Conservation (phyloP, 2,329 filamentous ascomycete genomes). For the Alternaria brassicicola region DNA sequence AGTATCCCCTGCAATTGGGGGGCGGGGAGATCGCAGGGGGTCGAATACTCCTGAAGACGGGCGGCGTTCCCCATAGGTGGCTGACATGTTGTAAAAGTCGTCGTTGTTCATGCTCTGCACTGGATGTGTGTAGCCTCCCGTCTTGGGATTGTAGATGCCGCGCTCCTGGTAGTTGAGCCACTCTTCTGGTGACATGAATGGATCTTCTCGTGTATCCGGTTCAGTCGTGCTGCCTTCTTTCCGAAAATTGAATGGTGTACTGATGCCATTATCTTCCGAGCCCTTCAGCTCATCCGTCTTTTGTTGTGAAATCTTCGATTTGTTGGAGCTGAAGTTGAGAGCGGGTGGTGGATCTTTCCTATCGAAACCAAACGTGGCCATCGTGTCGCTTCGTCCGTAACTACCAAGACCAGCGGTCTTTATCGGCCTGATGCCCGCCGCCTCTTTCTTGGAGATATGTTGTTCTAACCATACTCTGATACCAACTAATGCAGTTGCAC, state of each 20-base stretch:
- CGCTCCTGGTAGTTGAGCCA: conserved; percentile 16
- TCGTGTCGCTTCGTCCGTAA: conserved; percentile 15
- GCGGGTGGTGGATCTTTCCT: conserved; percentile 11
- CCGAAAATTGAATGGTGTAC: conserved; percentile 29
- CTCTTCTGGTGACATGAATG: conserved; percentile 1
- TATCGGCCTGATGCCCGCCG: background rate
- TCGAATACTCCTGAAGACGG: conserved; percentile 21
- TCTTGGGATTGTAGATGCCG: conserved; percentile 15
- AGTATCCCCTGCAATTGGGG: background rate
- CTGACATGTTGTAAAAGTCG: background rate
- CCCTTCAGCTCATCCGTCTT: conserved; percentile 27
- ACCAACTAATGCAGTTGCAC: conserved; percentile 25
- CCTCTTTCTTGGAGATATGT: conserved; percentile 28
- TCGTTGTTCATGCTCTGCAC: background rate
- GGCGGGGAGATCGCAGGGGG: conserved; percentile 1
- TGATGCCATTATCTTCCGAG: conserved; percentile 27
- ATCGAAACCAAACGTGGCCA: conserved; percentile 28
- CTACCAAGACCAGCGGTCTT: background rate
- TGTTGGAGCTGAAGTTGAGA: conserved; percentile 7
- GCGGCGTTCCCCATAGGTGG: conserved; percentile 3
- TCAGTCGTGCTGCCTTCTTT: conserved; percentile 23
- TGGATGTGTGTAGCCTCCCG: background rate
- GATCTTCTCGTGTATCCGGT: background rate
- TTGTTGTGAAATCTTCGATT: conserved; percentile 8
- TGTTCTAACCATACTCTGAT: conserved; percentile 36